Percentiles rank a stretch among this genome's conserved stretches.
phyloP scores from a whole-genome alignment of 2,329 filamentous ascomycete genomes.

The Monascus ruber region DNA sequence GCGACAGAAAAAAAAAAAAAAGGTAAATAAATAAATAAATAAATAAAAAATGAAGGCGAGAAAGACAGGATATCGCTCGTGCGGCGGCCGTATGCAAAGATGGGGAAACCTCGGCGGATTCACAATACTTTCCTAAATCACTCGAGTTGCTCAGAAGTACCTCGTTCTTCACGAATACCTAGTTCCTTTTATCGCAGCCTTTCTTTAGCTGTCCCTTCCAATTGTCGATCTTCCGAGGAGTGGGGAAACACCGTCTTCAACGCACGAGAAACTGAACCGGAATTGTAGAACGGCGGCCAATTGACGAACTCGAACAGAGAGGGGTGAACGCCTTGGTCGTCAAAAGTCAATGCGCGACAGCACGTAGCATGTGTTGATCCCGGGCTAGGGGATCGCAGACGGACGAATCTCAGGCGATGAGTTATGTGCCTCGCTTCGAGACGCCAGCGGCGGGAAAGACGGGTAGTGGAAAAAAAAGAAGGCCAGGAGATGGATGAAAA shows the following conservation, averaged over 20 bases:
- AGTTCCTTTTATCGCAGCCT: neutral
- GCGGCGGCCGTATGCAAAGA: too few relatives aligned
- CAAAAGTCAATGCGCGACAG: too few relatives aligned
- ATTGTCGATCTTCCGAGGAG: constrained; percentile 20
- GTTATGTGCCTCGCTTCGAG: neutral
- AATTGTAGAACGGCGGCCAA: constrained; percentile 12
- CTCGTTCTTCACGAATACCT: neutral
- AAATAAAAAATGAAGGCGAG: too few relatives aligned
- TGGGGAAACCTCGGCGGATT: too few relatives aligned
- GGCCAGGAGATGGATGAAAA: constrained; percentile 4
- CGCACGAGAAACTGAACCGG: constrained; percentile 13
- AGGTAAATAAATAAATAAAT: too few relatives aligned
- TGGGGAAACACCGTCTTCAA: constrained; percentile 23
- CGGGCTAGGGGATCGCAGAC: too few relatives aligned
- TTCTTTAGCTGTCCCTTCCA: constrained; percentile 15
- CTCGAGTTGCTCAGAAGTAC: neutral
- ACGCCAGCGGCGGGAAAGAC: neutral
- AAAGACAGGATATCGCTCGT: too few relatives aligned
- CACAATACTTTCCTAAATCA: too few relatives aligned
- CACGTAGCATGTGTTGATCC: too few relatives aligned
- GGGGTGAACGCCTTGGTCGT: constrained; percentile 1
- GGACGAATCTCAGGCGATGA: constrained; percentile 4
- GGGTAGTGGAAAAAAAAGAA: neutral
- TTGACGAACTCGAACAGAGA: constrained; percentile 13
- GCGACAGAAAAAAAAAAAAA: neutral